Evolutionary conservation across 768 basidiomycete genomes (phyloP).

Genomic region (Tricholoma saponaceum): DNA sequence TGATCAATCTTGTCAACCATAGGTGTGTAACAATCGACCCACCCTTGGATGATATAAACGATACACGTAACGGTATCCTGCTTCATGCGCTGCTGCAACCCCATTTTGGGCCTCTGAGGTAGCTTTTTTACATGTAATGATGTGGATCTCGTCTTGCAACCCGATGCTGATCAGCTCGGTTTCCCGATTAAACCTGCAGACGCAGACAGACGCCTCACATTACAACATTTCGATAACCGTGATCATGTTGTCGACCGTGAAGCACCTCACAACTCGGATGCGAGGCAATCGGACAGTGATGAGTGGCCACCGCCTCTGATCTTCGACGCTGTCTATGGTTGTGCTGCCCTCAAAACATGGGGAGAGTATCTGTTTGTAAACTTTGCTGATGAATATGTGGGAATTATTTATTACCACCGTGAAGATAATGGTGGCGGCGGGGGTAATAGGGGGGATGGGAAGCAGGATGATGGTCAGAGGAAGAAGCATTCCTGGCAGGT

Average conservation of each 20-base stretch:
- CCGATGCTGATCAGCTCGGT: not conserved
- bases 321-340: conserved; percentile 15
- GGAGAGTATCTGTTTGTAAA: conserved; percentile 11
- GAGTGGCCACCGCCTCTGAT: conserved; percentile 13
- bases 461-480: not conserved
- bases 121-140: conserved; percentile 18
- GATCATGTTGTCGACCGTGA: not conserved
- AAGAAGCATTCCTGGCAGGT: conserved; percentile 1
- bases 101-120: conserved; percentile 13
- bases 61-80: conserved; percentile 15
- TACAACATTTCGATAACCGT: conserved; percentile 4
- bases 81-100: not conserved
- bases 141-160: conserved; percentile 15
- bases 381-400: conserved; percentile 9
- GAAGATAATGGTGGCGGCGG: not conserved
- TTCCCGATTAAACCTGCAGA: conserved; percentile 3
- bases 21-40: conserved; percentile 14
- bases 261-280: conserved; percentile 16
- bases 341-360: conserved; percentile 16
- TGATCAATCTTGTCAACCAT: conserved; percentile 12
- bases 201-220: not conserved
- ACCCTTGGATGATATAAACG: conserved; percentile 16
- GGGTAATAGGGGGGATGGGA: conserved; percentile 1
- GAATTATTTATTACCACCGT: conserved; percentile 13
- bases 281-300: conserved; percentile 7